Evolutionary conservation across 169 alveolate genomes (phyloP), one percentile per base, ranked within the genome.

Genomic region (Condylostoma magnum): DNA sequence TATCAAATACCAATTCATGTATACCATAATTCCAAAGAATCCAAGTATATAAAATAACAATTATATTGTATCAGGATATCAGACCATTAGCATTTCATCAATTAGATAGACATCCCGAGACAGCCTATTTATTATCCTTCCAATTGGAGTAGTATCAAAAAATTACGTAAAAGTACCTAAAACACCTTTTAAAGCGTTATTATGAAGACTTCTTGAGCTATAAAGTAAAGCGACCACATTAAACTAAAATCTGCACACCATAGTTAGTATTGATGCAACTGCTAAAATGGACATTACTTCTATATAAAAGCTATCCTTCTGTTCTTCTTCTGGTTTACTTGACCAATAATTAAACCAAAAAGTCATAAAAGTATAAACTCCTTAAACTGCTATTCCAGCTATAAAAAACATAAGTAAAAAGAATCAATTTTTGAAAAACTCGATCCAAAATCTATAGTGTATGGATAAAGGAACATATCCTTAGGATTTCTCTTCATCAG

Each of bases 61-160:
- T n/a, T n/a, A n/a, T n/a, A n/a, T n/a, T n/a, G n/a, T n/a, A n/a
- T n/a, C n/a, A n/a, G n/a, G n/a, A n/a, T n/a, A n/a, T n/a, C n/a
- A n/a, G n/a, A n/a, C n/a, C n/a, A n/a, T n/a, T n/a, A 43, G 51
- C 60, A 55, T 55, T 31, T 55, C 48, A 25, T 69, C 78, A 1
- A 69, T 53, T 33, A 31, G 12, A 2, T 22, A 27, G 6, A 43
- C 54, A 76, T 89, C 93, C 51, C 74, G 80, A 5, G 89, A 76
- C 48, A 89, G 81, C 41, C 89, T 69, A 56, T 80, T 83, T 25
- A 86, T 46, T 5, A 90, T 83, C 56, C 81, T 72, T n/a, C 95
- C 95, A 36, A 70, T 67, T 5, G 95, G 92, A 22, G 87, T 80
- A n/a, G 72, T 84, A 66, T 90, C 95, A 66, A 77, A 85, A 68